Evolutionary conservation across 169 alveolate genomes (phyloP).

Genomic region (Neospora caninum): DNA sequence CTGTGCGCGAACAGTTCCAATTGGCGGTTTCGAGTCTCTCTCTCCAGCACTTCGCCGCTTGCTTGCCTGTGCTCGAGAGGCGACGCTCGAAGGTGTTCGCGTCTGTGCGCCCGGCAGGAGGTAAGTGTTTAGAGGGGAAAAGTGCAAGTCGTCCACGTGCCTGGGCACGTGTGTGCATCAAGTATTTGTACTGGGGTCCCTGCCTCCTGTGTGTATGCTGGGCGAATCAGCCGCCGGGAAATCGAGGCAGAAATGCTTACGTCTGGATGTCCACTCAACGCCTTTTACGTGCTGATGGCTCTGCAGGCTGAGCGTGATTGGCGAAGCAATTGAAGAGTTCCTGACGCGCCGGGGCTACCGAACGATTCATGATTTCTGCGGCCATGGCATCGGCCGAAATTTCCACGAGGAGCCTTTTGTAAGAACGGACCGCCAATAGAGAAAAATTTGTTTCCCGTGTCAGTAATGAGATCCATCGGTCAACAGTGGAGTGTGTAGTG

Average conservation of each 20-base stretch:
- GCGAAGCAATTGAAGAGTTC: slow-evolving; percentile 41
- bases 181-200: no score
- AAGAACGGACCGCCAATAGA: neutral
- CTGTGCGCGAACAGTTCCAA: slow-evolving; percentile 39
- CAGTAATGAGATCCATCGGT: neutral
- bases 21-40: neutral
- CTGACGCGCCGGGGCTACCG: slow-evolving; percentile 30
- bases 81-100: neutral
- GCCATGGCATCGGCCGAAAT: slow-evolving; percentile 62
- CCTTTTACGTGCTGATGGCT: neutral
- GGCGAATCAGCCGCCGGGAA: no score
- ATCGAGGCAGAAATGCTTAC: no score
- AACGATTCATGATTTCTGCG: slow-evolving; percentile 38
- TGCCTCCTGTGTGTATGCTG: no score
- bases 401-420: slow-evolving; percentile 62
- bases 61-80: neutral
- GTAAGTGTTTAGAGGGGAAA: neutral
- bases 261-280: no score
- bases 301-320: slow-evolving; percentile 44
- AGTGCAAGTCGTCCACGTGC: neutral
- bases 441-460: neutral
- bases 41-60: neutral
- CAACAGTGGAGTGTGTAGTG: neutral
- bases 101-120: slow-evolving; percentile 20
- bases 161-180: neutral